Conservation (phyloP, 768 basidiomycete species). For the Termitomyces eurrhizus region DNA sequence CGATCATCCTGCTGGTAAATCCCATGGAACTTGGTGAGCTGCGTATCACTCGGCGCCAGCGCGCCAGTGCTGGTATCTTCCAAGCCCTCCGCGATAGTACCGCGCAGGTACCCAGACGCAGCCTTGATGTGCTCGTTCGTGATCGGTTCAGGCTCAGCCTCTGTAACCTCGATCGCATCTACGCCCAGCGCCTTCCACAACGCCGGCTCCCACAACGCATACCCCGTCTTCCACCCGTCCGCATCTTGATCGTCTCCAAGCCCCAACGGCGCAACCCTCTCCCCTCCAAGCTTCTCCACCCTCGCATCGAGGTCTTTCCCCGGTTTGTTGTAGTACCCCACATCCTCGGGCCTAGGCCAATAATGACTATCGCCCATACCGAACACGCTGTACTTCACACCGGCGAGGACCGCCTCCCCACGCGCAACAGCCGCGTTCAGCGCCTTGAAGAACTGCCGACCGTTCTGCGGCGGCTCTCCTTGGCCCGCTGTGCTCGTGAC, state of each 20-base stretch:
- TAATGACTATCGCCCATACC: constrained; percentile 98
- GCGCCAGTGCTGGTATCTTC: constrained; percentile 83
- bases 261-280: constrained; percentile 71
- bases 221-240: constrained; percentile 93
- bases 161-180: constrained; percentile 80
- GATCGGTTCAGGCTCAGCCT: constrained; percentile 94
- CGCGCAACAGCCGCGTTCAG: constrained; percentile 60
- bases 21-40: constrained; percentile 97
- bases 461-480: constrained; percentile 97
- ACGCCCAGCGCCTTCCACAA: constrained; percentile 96
- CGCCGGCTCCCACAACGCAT: constrained; percentile 91
- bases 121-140: constrained; percentile 99
- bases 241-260: constrained; percentile 97
- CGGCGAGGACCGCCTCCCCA: constrained; percentile 57
- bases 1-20: constrained; percentile 98
- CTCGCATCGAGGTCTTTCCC: constrained; percentile 85
- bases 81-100: constrained; percentile 92
- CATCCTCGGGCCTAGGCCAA: constrained; percentile 96
- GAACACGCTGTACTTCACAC: constrained; percentile 80
- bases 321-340: constrained; percentile 98
- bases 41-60: constrained; percentile 86
- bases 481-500: constrained; percentile 94
- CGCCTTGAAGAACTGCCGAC: constrained; percentile 83
- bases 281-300: constrained; percentile 74
- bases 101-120: constrained; percentile 88